phyloP scores from a whole-genome alignment of 371 early-diverging fungal species.

The Rhizomucor miehei region DNA sequence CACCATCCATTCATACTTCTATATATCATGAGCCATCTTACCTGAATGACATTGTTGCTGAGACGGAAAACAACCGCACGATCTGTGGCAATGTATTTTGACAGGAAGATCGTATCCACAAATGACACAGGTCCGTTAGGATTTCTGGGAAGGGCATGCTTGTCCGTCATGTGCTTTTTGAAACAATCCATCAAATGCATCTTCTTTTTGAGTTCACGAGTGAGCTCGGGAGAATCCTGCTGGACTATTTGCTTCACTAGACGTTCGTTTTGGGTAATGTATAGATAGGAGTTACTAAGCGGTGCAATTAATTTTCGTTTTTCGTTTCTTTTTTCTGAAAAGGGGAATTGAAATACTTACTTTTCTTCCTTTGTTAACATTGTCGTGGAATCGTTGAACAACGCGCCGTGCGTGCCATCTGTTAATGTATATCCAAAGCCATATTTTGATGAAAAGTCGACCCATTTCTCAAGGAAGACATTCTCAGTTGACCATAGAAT shows the following conservation, averaged over 20 bases:
- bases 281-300: conserved; percentile 9
- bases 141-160: conserved; percentile 45
- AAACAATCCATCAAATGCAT: conserved; percentile 61
- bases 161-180: conserved; percentile 58
- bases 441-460: conserved; percentile 74
- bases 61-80: conserved; percentile 74
- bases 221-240: conserved; percentile 22
- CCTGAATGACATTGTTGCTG: conserved; percentile 73
- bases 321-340: neutral
- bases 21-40: conserved; percentile 16
- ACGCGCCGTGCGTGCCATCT: conserved; percentile 76
- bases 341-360: conserved; percentile 31
- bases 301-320: neutral
- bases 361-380: conserved; percentile 54
- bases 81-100: conserved; percentile 64
- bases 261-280: conserved; percentile 2
- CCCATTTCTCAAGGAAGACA: conserved; percentile 77
- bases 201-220: conserved; percentile 65
- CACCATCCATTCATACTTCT: neutral
- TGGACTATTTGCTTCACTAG: conserved; percentile 1
- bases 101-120: conserved; percentile 44
- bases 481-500: conserved; percentile 10
- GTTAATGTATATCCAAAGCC: conserved; percentile 85
- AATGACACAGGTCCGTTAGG: conserved; percentile 16
- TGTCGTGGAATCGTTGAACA: conserved; percentile 83